These are phyloP conservation scores for Grosmannia clavigera DNA, from an alignment of 2,329 filamentous ascomycete species.

Conservation along the genomic window DNA sequence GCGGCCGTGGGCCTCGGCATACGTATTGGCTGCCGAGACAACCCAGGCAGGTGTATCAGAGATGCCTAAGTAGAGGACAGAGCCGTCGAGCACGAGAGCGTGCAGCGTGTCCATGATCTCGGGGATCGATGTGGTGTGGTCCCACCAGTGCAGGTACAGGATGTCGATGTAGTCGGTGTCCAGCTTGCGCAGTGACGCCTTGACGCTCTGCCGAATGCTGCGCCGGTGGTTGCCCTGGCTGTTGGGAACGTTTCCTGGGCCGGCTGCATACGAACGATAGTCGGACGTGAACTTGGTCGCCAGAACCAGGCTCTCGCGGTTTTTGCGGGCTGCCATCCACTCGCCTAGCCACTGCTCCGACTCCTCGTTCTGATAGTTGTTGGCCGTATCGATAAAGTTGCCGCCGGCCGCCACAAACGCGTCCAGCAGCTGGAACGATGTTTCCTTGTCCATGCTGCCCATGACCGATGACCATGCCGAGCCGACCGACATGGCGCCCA, in stretches of 20 bases:
- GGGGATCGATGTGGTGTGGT: slow-evolving; percentile 27
- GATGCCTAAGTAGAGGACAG: slow-evolving; percentile 28
- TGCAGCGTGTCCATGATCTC: slow-evolving; percentile 31
- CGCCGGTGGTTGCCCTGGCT: slow-evolving; percentile 29
- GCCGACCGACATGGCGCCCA: slow-evolving; percentile 37
- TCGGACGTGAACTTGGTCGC: slow-evolving; percentile 43
- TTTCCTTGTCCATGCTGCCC: slow-evolving; percentile 15
- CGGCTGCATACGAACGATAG: slow-evolving; percentile 26
- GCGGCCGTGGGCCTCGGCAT: slow-evolving; percentile 22
- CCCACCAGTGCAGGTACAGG: slow-evolving; percentile 33
- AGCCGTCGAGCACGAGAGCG: slow-evolving; percentile 26
- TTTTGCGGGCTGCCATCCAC: slow-evolving; percentile 36
- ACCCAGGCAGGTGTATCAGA: slow-evolving; percentile 29
- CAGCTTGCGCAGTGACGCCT: slow-evolving; percentile 31
- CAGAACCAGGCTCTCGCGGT: slow-evolving; percentile 40
- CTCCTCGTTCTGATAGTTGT: slow-evolving; percentile 44
- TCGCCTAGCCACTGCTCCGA: slow-evolving; percentile 46
- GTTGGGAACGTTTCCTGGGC: slow-evolving; percentile 27
- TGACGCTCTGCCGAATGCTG: slow-evolving; percentile 28
- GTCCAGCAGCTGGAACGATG: slow-evolving; percentile 16
- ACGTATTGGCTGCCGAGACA: slow-evolving; percentile 25
- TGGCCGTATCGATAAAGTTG: slow-evolving; percentile 57
- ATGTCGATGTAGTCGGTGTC: slow-evolving; percentile 32
- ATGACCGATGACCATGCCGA: slow-evolving; percentile 13
- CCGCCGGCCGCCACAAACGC: slow-evolving; percentile 32